Evolutionary conservation across 768 basidiomycete genomes (phyloP).

Genomic region (Collybia mongolica): DNA sequence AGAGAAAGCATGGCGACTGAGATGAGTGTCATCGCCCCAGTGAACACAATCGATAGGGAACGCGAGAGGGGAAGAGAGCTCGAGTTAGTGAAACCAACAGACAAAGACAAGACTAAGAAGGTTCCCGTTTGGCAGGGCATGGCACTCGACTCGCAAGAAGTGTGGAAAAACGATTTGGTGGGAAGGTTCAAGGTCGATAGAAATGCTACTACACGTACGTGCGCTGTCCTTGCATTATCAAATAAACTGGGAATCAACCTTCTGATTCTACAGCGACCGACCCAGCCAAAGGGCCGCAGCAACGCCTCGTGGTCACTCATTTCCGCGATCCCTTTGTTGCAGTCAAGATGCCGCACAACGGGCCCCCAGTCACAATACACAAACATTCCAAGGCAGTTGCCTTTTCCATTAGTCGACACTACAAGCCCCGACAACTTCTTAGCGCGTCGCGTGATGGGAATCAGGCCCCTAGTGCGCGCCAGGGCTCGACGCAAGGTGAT

Average conservation of each 20-base stretch:
- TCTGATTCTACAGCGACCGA: constrained; percentile 35
- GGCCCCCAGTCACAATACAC: constrained; percentile 71
- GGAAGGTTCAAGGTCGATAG: constrained; percentile 65
- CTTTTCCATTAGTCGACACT: constrained; percentile 75
- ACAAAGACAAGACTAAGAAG: constrained; percentile 17
- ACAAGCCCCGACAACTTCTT: constrained; percentile 27
- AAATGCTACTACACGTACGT: constrained; percentile 38
- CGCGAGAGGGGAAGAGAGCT: constrained; percentile 15
- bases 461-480: neutral
- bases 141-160: constrained; percentile 53
- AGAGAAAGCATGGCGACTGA: constrained; percentile 27
- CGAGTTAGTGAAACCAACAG: constrained; percentile 4
- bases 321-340: constrained; percentile 48
- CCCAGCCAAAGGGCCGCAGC: constrained; percentile 59
- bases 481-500: constrained; percentile 9
- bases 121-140: constrained; percentile 43
- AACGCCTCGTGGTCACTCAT: constrained; percentile 64
- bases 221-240: constrained; percentile 2
- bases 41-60: constrained; percentile 2
- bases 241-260: neutral
- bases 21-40: constrained; percentile 5
- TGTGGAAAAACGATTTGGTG: constrained; percentile 64
- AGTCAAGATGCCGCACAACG: constrained; percentile 36
- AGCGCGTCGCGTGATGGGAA: neutral
- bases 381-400: constrained; percentile 80